A percentile compares a stretch with the other conserved stretches of the same genome.
Conservation (phyloP, 768 basidiomycete species). For the Hortiboletus campestris region DNA sequence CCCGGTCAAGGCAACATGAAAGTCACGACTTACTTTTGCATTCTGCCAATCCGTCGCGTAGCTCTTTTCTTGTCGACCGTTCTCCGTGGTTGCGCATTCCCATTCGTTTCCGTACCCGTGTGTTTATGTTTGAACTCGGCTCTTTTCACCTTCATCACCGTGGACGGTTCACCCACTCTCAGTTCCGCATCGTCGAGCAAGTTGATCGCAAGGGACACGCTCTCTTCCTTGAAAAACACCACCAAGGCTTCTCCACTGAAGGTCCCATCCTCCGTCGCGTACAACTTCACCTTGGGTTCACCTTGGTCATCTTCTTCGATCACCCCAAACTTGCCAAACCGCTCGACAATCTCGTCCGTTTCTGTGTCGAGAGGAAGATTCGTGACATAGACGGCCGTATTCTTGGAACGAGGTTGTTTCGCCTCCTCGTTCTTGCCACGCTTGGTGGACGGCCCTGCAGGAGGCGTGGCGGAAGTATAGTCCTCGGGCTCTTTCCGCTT, state of each 20-base stretch:
- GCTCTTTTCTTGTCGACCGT: conserved; percentile 77
- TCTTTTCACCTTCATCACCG: conserved; percentile 69
- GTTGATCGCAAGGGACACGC: conserved; percentile 79
- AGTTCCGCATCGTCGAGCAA: conserved; percentile 92
- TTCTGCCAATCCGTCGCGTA: conserved; percentile 73
- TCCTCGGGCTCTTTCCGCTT: conserved; percentile 77
- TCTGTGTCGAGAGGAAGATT: conserved; percentile 78
- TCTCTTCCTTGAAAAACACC: conserved; percentile 96
- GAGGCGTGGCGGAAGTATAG: conserved; percentile 57
- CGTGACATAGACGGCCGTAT: conserved; percentile 90
- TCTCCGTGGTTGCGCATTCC: conserved; percentile 50
- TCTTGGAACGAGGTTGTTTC: conserved; percentile 67
- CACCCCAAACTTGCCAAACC: conserved; percentile 91
- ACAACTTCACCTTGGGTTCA: conserved; percentile 93
- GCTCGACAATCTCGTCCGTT: conserved; percentile 68
- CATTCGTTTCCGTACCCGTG: conserved; percentile 38
- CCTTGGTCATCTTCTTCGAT: conserved; percentile 92
- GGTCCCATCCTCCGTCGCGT: conserved; percentile 79
- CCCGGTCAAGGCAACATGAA: background rate
- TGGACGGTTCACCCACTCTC: conserved; percentile 71
- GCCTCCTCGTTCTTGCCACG: conserved; percentile 60
- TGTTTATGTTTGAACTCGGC: conserved; percentile 79
- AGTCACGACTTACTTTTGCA: conserved; percentile 65
- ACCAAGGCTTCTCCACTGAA: conserved; percentile 96
- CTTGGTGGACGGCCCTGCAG: conserved; percentile 59